These are phyloP conservation scores for Penium margaritaceum DNA, from an alignment of 139 green algal genomes.

Conservation along the genomic window DNA sequence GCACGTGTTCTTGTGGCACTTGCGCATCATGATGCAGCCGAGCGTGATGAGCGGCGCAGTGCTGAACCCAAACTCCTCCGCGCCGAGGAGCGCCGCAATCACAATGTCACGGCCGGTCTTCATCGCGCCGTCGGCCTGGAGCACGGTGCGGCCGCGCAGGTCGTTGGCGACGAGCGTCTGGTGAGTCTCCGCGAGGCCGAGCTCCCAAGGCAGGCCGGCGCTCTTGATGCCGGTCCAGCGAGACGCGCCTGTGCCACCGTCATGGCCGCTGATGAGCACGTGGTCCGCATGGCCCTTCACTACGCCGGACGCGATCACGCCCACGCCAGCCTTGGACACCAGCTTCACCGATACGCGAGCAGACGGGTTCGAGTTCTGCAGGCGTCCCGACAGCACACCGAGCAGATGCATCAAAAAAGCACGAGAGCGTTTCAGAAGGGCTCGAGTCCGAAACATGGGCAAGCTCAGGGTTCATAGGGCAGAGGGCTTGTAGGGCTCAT, in stretches of 20 bases:
- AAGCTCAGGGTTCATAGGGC: no score
- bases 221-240: slow-evolving; percentile 77
- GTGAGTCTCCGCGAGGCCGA: slow-evolving; percentile 87
- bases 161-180: slow-evolving; percentile 90
- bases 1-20: slow-evolving; percentile 97
- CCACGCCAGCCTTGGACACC: slow-evolving; percentile 86
- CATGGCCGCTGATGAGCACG: slow-evolving; percentile 87
- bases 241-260: slow-evolving; percentile 81
- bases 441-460: no score
- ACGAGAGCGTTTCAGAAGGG: no score
- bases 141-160: slow-evolving; percentile 71
- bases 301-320: slow-evolving; percentile 77
- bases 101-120: slow-evolving; percentile 84
- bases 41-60: slow-evolving; percentile 91
- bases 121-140: slow-evolving; percentile 85
- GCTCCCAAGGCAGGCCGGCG: slow-evolving; percentile 82
- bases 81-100: slow-evolving; percentile 77
- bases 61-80: slow-evolving; percentile 92
- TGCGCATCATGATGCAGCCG: slow-evolving; percentile 96
- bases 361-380: slow-evolving; percentile 60
- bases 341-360: slow-evolving; percentile 81
- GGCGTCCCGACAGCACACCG: no score
- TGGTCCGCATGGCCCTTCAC: slow-evolving; percentile 93
- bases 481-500: no score
- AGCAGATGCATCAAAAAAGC: no score